These are phyloP conservation scores for Candida bentonensis DNA, from an alignment of 805 yeast genomes.

Conservation along the genomic window DNA sequence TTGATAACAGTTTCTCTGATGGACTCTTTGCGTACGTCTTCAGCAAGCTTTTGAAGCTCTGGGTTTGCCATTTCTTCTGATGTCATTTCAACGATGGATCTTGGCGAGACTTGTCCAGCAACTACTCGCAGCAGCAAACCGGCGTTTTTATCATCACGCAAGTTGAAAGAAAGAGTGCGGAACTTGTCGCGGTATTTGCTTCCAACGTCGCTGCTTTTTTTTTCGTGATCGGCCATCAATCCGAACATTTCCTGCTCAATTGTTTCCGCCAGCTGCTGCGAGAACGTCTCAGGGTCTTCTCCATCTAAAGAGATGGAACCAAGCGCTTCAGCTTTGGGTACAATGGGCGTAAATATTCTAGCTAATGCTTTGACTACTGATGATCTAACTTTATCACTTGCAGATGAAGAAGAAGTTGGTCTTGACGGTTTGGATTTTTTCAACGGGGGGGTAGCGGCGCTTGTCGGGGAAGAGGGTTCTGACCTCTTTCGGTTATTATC, in stretches of 20 bases:
- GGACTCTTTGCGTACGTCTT: conserved; percentile 54
- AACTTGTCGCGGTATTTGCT: conserved; percentile 51
- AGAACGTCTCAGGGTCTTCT: neutral
- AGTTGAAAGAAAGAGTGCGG: conserved; percentile 49
- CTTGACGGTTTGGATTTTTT: conserved; percentile 1
- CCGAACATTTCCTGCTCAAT: conserved; percentile 38
- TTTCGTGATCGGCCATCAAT: conserved; percentile 20
- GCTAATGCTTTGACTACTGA: conserved; percentile 17
- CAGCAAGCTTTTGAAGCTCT: conserved; percentile 56
- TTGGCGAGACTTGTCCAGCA: conserved; percentile 37
- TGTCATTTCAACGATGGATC: conserved; percentile 46
- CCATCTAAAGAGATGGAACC: conserved; percentile 8
- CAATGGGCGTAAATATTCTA: conserved; percentile 1
- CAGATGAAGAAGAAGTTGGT: neutral
- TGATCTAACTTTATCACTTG: conserved; percentile 1
- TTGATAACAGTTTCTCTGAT: conserved; percentile 56
- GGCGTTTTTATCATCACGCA: conserved; percentile 41
- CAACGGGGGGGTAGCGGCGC: too few species aligned
- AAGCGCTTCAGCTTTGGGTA: conserved; percentile 8
- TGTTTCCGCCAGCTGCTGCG: conserved; percentile 27
- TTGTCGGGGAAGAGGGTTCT: too few species aligned
- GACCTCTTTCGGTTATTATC: too few species aligned
- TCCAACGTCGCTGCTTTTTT: conserved; percentile 21
- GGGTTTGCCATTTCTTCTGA: conserved; percentile 71
- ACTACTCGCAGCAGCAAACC: conserved; percentile 45